phyloP scores from a whole-genome alignment of 176 grass and related monocot genomes.

The Pontederia paniculata region DNA sequence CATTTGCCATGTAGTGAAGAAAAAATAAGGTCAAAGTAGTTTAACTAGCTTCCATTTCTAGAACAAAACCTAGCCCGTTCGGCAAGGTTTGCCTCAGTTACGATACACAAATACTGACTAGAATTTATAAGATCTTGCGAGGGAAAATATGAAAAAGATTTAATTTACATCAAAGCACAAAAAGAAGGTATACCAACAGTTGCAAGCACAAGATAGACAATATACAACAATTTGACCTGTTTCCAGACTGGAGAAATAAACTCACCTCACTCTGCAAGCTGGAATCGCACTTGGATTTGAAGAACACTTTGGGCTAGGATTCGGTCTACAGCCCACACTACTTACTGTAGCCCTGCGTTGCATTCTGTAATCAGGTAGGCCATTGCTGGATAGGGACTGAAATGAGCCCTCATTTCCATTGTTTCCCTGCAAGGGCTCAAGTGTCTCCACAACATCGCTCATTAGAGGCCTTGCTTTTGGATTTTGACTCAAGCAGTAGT shows the following conservation, averaged over 20 bases:
- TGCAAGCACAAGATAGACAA: not conserved
- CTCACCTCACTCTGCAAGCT: conserved; percentile 78
- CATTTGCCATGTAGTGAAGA: not conserved
- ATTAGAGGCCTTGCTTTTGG: conserved; percentile 89
- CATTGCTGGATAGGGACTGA: conserved; percentile 15
- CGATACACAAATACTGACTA: not conserved
- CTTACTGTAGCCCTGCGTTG: conserved; percentile 37
- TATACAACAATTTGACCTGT: conserved; percentile 4
- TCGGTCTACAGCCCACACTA: conserved; percentile 55
- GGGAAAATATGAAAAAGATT: not conserved
- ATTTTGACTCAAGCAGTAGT: conserved; percentile 93
- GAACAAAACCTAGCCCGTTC: conserved; percentile 8
- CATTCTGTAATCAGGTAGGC: conserved; percentile 44
- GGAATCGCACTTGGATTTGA: conserved; percentile 44
- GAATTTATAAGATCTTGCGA: not conserved
- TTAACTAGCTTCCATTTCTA: conserved; percentile 7
- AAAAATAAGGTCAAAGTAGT: not conserved
- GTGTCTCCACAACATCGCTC: conserved; percentile 89
- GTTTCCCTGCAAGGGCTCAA: conserved; percentile 56
- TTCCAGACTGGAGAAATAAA: not conserved
- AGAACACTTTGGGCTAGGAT: conserved; percentile 49
- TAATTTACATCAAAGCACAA: conserved; percentile 3
- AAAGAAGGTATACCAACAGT: conserved; percentile 11
- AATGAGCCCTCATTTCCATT: conserved; percentile 23
- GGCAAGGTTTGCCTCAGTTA: conserved; percentile 8